phyloP scores from a whole-genome alignment of 352 stramenopile genomes.

The Phytophthora foliorum region DNA sequence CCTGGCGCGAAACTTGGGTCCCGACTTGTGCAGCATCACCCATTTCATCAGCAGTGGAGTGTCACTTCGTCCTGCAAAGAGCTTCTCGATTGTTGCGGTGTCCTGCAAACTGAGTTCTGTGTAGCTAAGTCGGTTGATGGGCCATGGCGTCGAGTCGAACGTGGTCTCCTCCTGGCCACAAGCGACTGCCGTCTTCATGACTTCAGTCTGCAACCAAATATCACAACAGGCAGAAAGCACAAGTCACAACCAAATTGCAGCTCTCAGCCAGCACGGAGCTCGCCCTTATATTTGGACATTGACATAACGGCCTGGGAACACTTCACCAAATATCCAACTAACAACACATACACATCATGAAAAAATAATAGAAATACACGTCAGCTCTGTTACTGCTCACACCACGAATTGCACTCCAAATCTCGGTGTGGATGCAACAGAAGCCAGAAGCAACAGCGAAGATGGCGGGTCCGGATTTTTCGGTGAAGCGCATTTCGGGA shows the following conservation, averaged over 20 bases:
- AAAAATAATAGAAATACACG: conserved; percentile 17
- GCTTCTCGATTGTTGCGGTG: conserved; percentile 50
- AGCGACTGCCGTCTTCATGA: conserved; percentile 29
- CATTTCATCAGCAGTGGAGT: conserved; percentile 69
- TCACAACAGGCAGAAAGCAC: neutral
- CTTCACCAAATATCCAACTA: too few relatives aligned
- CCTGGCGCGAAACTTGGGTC: conserved; percentile 50
- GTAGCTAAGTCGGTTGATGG: conserved; percentile 75
- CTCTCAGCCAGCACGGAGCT: neutral
- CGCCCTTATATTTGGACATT: conserved; percentile 25
- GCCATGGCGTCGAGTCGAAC: conserved; percentile 48
- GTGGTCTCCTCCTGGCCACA: conserved; percentile 30
- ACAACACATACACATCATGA: neutral
- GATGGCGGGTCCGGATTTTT: conserved; percentile 16
- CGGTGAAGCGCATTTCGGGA: neutral
- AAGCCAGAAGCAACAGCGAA: conserved; percentile 40
- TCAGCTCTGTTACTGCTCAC: neutral
- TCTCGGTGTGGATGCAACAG: conserved; percentile 30
- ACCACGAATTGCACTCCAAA: conserved; percentile 3
- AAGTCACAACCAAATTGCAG: conserved; percentile 6
- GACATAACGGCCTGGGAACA: neutral
- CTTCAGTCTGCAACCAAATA: neutral
- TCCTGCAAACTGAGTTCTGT: conserved; percentile 59
- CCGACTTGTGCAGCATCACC: conserved; percentile 58
- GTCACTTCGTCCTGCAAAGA: conserved; percentile 61